A percentile compares a stretch with the other conserved stretches of the same genome.
Conservation (phyloP, 1,139 yeast species). For the Lodderomyces elongisporus region DNA sequence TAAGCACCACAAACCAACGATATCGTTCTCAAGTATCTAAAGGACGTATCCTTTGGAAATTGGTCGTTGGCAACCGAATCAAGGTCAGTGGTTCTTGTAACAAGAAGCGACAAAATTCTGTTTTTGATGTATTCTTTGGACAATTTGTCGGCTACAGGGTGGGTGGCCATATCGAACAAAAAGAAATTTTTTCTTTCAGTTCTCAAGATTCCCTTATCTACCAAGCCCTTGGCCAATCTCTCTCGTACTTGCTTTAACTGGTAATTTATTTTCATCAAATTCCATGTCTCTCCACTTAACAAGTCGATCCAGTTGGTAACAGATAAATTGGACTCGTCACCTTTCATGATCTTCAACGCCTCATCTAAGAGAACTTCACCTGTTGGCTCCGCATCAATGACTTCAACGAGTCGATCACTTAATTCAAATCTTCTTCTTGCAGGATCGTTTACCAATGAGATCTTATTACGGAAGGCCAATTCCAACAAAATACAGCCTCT, state of each 20-base stretch:
- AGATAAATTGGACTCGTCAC: slow-evolving; percentile 72
- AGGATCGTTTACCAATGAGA: slow-evolving; percentile 86
- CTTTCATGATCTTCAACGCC: slow-evolving; percentile 83
- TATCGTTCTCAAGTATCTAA: slow-evolving; percentile 70
- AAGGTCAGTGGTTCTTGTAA: slow-evolving; percentile 61
- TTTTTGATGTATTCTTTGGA: slow-evolving; percentile 77
- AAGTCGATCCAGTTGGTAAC: slow-evolving; percentile 93
- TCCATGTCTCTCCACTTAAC: slow-evolving; percentile 96
- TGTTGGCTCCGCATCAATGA: slow-evolving; percentile 77
- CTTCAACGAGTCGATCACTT: slow-evolving; percentile 82
- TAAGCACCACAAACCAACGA: slow-evolving; percentile 84
- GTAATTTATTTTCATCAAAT: slow-evolving; percentile 85
- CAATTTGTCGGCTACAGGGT: slow-evolving; percentile 83
- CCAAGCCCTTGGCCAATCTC: slow-evolving; percentile 92
- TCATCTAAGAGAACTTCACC: slow-evolving; percentile 96
- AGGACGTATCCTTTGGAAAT: slow-evolving; percentile 67
- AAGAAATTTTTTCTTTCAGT: slow-evolving; percentile 94
- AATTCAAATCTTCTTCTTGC: slow-evolving; percentile 88
- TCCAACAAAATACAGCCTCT: slow-evolving; percentile 93
- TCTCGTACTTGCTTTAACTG: slow-evolving; percentile 97
- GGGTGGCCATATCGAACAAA: slow-evolving; percentile 97
- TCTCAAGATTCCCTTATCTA: slow-evolving; percentile 94
- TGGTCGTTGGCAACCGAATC: slow-evolving; percentile 47
- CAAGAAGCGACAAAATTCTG: slow-evolving; percentile 65
- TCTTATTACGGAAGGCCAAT: slow-evolving; percentile 84